phyloP scores from a whole-genome alignment of 768 basidiomycete species.

The Kwoniella europaea region DNA sequence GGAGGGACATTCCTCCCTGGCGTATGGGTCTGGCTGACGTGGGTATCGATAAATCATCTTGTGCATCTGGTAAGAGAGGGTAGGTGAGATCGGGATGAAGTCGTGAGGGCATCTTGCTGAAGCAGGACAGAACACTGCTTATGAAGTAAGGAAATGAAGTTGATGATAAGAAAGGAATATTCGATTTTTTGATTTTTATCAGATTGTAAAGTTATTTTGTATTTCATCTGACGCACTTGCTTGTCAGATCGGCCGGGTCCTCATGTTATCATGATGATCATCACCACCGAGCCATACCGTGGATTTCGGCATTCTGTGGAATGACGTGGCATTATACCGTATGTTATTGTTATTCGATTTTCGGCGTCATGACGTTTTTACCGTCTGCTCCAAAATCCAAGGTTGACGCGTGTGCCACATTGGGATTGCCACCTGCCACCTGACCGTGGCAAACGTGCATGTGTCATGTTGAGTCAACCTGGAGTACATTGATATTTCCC shows the following conservation, averaged over 20 bases:
- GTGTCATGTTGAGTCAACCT: slow-evolving; percentile 13
- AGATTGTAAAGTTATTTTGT: not conserved
- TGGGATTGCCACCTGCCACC: not conserved
- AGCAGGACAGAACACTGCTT: not conserved
- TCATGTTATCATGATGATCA: not conserved
- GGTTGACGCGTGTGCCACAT: not conserved
- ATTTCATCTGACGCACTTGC: not conserved
- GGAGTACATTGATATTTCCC: slow-evolving; percentile 4
- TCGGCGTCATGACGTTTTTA: not conserved
- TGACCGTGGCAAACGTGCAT: not conserved
- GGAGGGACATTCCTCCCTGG: slow-evolving; percentile 27
- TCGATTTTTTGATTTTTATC: slow-evolving; percentile 15
- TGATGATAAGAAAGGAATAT: no score
- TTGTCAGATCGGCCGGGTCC: slow-evolving; percentile 1
- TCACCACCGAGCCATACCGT: not conserved
- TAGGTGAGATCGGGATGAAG: slow-evolving; percentile 26
- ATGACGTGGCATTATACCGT: slow-evolving; percentile 5
- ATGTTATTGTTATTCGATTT: not conserved
- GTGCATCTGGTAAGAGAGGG: slow-evolving; percentile 22
- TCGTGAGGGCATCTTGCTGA: slow-evolving; percentile 10
- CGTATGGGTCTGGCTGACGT: not conserved
- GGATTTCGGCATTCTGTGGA: not conserved
- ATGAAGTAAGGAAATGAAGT: not conserved
- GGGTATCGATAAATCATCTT: slow-evolving; percentile 23
- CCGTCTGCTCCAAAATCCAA: not conserved